Evolutionary conservation across 2,329 filamentous ascomycete species (phyloP).

Genomic region (Ascochyta lentis): DNA sequence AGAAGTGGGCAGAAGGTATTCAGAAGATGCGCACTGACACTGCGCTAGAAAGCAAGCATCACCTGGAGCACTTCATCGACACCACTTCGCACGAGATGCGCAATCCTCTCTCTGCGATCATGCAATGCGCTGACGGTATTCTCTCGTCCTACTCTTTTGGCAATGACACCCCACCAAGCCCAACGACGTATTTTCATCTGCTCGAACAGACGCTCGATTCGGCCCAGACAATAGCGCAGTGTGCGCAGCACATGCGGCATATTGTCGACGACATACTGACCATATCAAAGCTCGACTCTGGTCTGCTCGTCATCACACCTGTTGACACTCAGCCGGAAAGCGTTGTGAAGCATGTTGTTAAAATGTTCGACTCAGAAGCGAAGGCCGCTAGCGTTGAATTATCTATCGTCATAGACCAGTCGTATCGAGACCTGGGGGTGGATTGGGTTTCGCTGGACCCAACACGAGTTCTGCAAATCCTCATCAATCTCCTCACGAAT

Average conservation of each 20-base stretch:
- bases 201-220: slow-evolving; percentile 41
- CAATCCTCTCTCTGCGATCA: slow-evolving; percentile 52
- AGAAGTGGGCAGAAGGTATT: slow-evolving; percentile 47
- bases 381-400: slow-evolving; percentile 39
- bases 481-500: slow-evolving; percentile 52
- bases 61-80: slow-evolving; percentile 47
- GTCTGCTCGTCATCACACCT: slow-evolving; percentile 51
- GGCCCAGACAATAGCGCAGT: slow-evolving; percentile 53
- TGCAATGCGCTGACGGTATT: slow-evolving; percentile 52
- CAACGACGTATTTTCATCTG: slow-evolving; percentile 23
- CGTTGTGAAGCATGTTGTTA: slow-evolving; percentile 41
- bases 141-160: slow-evolving; percentile 34
- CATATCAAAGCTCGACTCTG: slow-evolving; percentile 54
- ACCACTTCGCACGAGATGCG: slow-evolving; percentile 52
- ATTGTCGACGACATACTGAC: slow-evolving; percentile 58
- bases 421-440: slow-evolving; percentile 46
- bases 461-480: slow-evolving; percentile 47
- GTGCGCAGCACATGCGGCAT: slow-evolving; percentile 54
- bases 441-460: slow-evolving; percentile 53
- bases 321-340: slow-evolving; percentile 46
- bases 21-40: slow-evolving; percentile 39
- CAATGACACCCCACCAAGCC: slow-evolving; percentile 6
- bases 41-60: slow-evolving; percentile 43
- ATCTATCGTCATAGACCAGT: slow-evolving; percentile 41
- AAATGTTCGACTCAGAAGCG: slow-evolving; percentile 49